phyloP scores from a whole-genome alignment of 371 early-diverging fungal genomes.

The Blakeslea trispora region DNA sequence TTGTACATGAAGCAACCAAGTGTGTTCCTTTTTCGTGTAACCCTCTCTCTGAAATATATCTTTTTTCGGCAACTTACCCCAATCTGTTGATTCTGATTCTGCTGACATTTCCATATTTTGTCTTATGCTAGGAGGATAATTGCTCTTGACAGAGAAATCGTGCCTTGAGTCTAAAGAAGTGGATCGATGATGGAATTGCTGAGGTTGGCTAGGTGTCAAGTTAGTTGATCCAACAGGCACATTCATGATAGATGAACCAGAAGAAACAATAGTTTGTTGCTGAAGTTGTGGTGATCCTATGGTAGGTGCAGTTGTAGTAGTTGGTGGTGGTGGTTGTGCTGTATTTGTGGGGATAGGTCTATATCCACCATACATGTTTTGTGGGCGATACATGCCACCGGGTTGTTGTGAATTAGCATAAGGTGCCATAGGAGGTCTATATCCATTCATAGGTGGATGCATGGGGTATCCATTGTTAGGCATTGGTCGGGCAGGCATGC shows the following conservation, averaged over 20 bases:
- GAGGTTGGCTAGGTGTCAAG: no score
- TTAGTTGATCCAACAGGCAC: no score
- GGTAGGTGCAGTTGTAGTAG: neutral
- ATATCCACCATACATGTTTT: neutral
- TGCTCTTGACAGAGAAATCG: neutral
- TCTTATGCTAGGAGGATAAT: neutral
- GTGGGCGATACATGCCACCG: slow-evolving; percentile 9
- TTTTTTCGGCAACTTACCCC: neutral
- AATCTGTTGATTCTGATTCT: slow-evolving; percentile 4
- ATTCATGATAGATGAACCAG: neutral
- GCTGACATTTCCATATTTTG: neutral
- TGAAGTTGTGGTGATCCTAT: neutral
- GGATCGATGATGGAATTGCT: slow-evolving; percentile 1
- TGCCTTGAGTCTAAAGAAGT: slow-evolving; percentile 3
- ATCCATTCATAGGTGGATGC: slow-evolving; percentile 10
- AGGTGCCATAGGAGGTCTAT: slow-evolving; percentile 9
- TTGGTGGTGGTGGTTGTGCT: slow-evolving; percentile 7
- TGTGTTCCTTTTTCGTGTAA: neutral
- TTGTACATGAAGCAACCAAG: no score
- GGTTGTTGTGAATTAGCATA: slow-evolving; percentile 3
- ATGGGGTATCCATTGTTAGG: slow-evolving; percentile 1
- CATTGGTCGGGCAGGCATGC: slow-evolving; percentile 16
- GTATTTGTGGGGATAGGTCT: neutral
- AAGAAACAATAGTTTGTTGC: neutral
- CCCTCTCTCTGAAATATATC: neutral